phyloP scores from a whole-genome alignment of 176 grass and related monocot species.

The Secale cereale region DNA sequence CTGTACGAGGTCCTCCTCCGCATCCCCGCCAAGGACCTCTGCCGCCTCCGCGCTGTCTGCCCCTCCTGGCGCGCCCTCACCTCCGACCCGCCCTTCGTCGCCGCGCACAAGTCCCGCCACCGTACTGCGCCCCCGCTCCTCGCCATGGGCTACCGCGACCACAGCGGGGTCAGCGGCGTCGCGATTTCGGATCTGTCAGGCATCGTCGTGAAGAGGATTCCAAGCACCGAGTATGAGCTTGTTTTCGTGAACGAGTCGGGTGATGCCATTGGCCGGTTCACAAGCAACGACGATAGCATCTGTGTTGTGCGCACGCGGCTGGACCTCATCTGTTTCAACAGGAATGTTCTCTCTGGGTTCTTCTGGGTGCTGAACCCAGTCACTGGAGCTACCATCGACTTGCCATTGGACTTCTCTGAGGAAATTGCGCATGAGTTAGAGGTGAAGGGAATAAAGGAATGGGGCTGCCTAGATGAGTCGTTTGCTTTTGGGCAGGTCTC shows the following conservation, averaged over 20 bases:
- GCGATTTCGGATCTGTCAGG: neutral
- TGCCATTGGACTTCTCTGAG: neutral
- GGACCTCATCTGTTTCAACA: neutral
- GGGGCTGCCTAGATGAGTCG: neutral
- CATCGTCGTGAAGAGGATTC: neutral
- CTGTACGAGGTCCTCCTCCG: neutral
- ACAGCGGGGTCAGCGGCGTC: neutral
- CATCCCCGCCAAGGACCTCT: neutral
- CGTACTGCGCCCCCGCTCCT: neutral
- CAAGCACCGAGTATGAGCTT: neutral
- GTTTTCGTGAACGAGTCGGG: neutral
- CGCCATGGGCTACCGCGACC: neutral
- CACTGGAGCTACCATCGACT: neutral
- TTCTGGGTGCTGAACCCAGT: neutral
- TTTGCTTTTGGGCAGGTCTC: neutral
- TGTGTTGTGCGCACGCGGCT: neutral
- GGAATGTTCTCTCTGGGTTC: neutral
- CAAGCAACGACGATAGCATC: neutral
- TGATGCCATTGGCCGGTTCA: neutral
- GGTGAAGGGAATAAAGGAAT: neutral
- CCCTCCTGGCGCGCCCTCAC: neutral
- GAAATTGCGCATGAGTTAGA: neutral
- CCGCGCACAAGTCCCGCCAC: neutral
- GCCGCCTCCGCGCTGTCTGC: conserved; percentile 10
- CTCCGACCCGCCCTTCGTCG: neutral